Percentiles rank a stretch among this genome's conserved stretches.
phyloP scores from a whole-genome alignment of 192 early-diverging fungal species.

The Coemansia sp. region DNA sequence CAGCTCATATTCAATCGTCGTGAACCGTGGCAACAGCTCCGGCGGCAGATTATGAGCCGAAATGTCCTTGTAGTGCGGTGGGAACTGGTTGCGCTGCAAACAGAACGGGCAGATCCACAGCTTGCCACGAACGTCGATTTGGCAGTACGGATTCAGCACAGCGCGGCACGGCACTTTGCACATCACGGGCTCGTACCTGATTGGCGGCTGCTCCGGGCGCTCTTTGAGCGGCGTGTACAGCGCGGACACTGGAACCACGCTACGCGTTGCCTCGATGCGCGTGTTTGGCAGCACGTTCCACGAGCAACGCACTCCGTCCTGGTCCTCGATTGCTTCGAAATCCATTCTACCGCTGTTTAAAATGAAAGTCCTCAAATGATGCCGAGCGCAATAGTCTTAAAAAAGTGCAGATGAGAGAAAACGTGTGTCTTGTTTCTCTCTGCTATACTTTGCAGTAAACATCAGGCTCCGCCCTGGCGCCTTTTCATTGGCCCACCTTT shows the following conservation, averaged over 20 bases:
- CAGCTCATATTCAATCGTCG: constrained; percentile 96
- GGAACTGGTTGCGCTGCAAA: constrained; percentile 93
- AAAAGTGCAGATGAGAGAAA: not conserved
- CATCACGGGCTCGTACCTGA: constrained; percentile 96
- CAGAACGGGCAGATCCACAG: constrained; percentile 99
- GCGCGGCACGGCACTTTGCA: constrained; percentile 94
- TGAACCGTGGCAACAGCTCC: constrained; percentile 87
- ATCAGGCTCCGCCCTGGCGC: constrained; percentile 16
- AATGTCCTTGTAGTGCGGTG: constrained; percentile 97
- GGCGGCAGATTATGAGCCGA: constrained; percentile 87
- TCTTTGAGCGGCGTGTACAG: constrained; percentile 96
- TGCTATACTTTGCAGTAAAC: constrained; percentile 4
- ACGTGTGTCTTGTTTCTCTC: not conserved
- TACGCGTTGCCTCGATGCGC: constrained; percentile 88
- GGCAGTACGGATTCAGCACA: constrained; percentile 97
- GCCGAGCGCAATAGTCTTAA: not conserved
- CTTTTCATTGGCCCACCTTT: constrained; percentile 13
- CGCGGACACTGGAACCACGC: constrained; percentile 89
- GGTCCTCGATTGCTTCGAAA: constrained; percentile 89
- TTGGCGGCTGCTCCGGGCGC: constrained; percentile 76
- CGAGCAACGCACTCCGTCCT: constrained; percentile 91
- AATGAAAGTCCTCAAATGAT: too few relatives aligned
- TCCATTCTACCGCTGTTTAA: constrained; percentile 56
- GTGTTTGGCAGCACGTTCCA: constrained; percentile 98
- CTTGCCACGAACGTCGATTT: constrained; percentile 93